Base-by-base conservation (phyloP, 2,329 filamentous ascomycete genomes). In the Colletotrichum paranaense region DNA sequence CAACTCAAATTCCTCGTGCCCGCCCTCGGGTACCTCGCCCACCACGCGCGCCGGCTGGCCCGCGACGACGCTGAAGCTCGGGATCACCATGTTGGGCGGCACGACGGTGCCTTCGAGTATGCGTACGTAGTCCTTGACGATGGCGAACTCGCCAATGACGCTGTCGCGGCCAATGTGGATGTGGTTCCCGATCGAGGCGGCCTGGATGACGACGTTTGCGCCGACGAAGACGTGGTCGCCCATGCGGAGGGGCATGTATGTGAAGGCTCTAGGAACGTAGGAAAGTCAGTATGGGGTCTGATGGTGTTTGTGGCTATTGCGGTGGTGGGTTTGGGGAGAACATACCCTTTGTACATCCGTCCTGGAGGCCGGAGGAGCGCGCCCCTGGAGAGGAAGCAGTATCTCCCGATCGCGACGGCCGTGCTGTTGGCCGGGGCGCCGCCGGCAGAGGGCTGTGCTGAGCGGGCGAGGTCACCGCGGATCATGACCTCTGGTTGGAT, bases 401-500 rank as follows among this genome's bases (percentile, higher is more conserved):
- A 98, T 38, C 95, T 91, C 1, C 97, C 97, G 78, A 98, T 95
- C 56, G 92, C 93, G 76, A 98, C 95, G 67, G 95, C 92, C 1
- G 90, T 92, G 77, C 85, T 91, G 81, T 81, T 90, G 65, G 79
- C 86, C 0, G 88, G 83, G 1, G 85, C 82, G 24, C 80, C 77
- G 42, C 81, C 82, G 7, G 85, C 84, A 1, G 85, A 82, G 1
- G 86, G 80, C 3, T 87, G 84, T 9, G 84, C 86, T 8, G 88
- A 91, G 66, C 87, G 90, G 56, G 93, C 89, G 22, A 99, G 90
- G 80, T 99, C 97, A 57, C 96, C 97, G 60, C 97, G 93, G 80
- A 99, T 95, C 83, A 97, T 95, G 78, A 95, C 96, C 80, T 98
- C 95, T 75, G 95, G 93, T 88, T 98, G 95, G 80, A 99, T 97